Percentiles rank a stretch among this genome's conserved stretches.
phyloP scores from a whole-genome alignment of 768 basidiomycete species.

The Phlegmacium glaucopus region DNA sequence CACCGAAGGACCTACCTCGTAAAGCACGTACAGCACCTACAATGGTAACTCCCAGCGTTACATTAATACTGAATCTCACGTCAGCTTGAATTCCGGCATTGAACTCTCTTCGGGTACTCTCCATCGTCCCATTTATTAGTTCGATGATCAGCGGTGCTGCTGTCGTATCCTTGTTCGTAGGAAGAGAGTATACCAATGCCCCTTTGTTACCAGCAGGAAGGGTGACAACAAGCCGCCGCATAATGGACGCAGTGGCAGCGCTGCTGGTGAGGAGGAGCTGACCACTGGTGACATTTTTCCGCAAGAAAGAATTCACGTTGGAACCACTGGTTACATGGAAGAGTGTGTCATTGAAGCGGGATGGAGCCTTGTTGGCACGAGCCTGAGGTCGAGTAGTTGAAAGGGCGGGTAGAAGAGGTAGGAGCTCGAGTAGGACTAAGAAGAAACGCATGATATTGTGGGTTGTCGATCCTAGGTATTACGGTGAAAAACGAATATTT shows the following conservation, averaged over 20 bases:
- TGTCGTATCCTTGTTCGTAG: conserved; percentile 8
- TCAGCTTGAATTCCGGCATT: conserved; percentile 37
- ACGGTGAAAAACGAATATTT: no score
- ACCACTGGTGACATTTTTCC: conserved; percentile 35
- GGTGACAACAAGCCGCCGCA: conserved; percentile 36
- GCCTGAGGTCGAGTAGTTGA: no score
- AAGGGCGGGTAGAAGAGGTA: background rate
- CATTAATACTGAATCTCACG: conserved; percentile 28
- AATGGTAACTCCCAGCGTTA: conserved; percentile 38
- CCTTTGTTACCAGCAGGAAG: conserved; percentile 44
- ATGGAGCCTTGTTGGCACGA: no score
- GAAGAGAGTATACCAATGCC: conserved; percentile 38
- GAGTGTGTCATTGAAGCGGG: no score
- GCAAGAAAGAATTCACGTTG: conserved; percentile 41
- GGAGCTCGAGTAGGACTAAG: background rate
- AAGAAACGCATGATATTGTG: background rate
- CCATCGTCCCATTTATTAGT: conserved; percentile 18
- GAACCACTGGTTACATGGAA: conserved; percentile 34
- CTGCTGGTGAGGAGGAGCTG: conserved; percentile 36
- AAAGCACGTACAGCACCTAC: conserved; percentile 40
- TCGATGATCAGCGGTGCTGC: conserved; percentile 10
- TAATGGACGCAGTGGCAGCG: conserved; percentile 16
- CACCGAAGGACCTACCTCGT: conserved; percentile 22
- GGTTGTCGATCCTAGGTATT: no score
- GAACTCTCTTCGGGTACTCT: conserved; percentile 11